Percentiles rank a stretch among this genome's conserved stretches.
These are phyloP conservation scores for Sapria himalayana DNA, from an alignment of 345 rosid species.

Conservation along the genomic window DNA sequence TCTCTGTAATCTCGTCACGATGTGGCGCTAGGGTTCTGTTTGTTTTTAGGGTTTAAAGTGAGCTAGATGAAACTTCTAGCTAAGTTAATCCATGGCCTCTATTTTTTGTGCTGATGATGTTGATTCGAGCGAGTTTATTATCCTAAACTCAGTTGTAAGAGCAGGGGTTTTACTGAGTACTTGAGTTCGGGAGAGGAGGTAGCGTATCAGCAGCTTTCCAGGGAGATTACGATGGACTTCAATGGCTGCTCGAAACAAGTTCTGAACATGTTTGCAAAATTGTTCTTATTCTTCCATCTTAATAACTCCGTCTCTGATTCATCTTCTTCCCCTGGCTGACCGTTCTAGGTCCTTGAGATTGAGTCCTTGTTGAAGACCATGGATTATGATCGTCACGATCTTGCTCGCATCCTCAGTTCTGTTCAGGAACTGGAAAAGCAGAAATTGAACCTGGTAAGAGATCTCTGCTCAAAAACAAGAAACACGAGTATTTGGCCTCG, in stretches of 20 bases:
- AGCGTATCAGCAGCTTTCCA: constrained; percentile 62
- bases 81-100: no score
- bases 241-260: constrained; percentile 86
- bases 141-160: no score
- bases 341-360: constrained; percentile 49
- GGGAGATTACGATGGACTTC: constrained; percentile 59
- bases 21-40: no score
- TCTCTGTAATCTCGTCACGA: no score
- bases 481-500: no score
- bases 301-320: not conserved
- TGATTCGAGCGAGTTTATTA: no score
- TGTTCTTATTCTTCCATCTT: not conserved
- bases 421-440: constrained; percentile 75
- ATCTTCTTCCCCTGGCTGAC: constrained; percentile 1
- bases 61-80: no score
- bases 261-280: not conserved
- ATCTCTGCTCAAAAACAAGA: no score
- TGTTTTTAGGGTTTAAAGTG: no score
- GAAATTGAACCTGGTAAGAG: constrained; percentile 59
- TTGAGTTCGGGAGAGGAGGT: constrained; percentile 52
- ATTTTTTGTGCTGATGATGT: no score
- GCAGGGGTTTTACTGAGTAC: constrained; percentile 66
- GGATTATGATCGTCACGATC: constrained; percentile 32
- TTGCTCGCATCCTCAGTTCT: constrained; percentile 47
- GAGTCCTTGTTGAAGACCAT: constrained; percentile 39